These are phyloP conservation scores for Plasmodium blacklocki DNA, from an alignment of 169 alveolate species.

Conservation along the genomic window DNA sequence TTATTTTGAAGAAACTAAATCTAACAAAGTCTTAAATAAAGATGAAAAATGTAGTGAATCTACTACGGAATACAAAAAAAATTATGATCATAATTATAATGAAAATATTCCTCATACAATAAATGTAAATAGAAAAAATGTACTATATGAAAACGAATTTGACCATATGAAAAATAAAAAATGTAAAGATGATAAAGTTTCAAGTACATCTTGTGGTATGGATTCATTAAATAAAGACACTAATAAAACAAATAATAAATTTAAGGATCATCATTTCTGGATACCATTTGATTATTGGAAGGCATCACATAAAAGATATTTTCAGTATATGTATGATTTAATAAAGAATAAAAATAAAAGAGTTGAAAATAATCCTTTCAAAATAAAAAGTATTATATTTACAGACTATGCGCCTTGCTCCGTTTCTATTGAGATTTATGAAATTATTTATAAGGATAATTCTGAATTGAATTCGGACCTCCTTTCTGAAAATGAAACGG, in stretches of 20 bases:
- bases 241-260: slow-evolving; percentile 36
- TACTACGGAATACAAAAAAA: not conserved
- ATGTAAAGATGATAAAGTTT: slow-evolving; percentile 10
- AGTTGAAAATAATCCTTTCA: slow-evolving; percentile 54
- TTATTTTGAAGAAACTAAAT: not conserved
- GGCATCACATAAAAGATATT: slow-evolving; percentile 75
- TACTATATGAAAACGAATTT: slow-evolving; percentile 34
- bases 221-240: slow-evolving; percentile 44
- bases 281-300: slow-evolving; percentile 77
- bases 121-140: slow-evolving; percentile 42
- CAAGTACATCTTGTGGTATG: slow-evolving; percentile 72
- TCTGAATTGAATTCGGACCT: slow-evolving; percentile 21
- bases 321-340: slow-evolving; percentile 66
- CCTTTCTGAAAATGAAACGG: slow-evolving; percentile 17
- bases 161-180: slow-evolving; percentile 22
- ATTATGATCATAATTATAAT: slow-evolving; percentile 1
- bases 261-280: slow-evolving; percentile 77
- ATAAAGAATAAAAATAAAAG: slow-evolving; percentile 71
- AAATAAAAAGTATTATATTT: slow-evolving; percentile 65
- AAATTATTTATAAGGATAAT: slow-evolving; percentile 62
- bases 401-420: slow-evolving; percentile 63
- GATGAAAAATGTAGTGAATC: not conserved
- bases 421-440: slow-evolving; percentile 70
- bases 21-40: not conserved
- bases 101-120: slow-evolving; percentile 22